These are phyloP conservation scores for Aureobasidium sp. DNA, from an alignment of 2,329 filamentous ascomycete genomes.

Conservation along the genomic window DNA sequence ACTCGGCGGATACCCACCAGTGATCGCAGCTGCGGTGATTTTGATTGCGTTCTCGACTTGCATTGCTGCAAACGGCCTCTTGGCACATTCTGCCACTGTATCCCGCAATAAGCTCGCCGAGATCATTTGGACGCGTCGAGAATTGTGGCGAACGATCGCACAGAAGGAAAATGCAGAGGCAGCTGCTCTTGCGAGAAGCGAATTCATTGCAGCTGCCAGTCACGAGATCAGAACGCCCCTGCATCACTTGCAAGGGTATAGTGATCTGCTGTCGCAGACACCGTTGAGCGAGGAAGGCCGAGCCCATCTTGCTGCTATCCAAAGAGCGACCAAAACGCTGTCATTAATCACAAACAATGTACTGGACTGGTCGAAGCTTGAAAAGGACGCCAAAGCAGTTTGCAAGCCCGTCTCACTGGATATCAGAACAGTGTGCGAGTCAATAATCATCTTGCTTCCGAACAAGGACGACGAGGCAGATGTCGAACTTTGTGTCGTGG, in stretches of 20 bases:
- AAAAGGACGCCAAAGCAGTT: conserved; percentile 23
- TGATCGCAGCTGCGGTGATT: conserved; percentile 23
- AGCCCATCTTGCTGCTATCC: conserved; percentile 25
- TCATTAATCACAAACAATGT: conserved; percentile 31
- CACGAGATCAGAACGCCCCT: conserved; percentile 30
- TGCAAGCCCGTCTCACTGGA: conserved; percentile 26
- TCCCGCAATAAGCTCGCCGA: conserved; percentile 20
- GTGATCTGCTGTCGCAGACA: conserved; percentile 25
- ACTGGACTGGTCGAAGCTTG: conserved; percentile 29
- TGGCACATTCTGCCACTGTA: conserved; percentile 27
- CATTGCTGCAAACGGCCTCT: conserved; percentile 26
- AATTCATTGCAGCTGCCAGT: conserved; percentile 29
- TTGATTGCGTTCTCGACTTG: conserved; percentile 27
- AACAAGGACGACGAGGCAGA: conserved; percentile 26
- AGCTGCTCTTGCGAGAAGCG: conserved; percentile 24
- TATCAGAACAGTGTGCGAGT: conserved; percentile 26
- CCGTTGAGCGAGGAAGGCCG: conserved; percentile 26
- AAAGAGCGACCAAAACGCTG: conserved; percentile 27
- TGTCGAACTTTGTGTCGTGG: conserved; percentile 26
- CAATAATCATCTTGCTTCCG: conserved; percentile 25
- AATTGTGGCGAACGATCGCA: conserved; percentile 27
- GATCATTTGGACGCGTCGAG: conserved; percentile 27
- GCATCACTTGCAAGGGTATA: conserved; percentile 30
- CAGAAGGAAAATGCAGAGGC: conserved; percentile 28
- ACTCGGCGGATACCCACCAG: conserved; percentile 24